A percentile compares a stretch with the other conserved stretches of the same genome.
Conservation (phyloP, 2,329 filamentous ascomycete species). For the Scedosporium boydii region DNA sequence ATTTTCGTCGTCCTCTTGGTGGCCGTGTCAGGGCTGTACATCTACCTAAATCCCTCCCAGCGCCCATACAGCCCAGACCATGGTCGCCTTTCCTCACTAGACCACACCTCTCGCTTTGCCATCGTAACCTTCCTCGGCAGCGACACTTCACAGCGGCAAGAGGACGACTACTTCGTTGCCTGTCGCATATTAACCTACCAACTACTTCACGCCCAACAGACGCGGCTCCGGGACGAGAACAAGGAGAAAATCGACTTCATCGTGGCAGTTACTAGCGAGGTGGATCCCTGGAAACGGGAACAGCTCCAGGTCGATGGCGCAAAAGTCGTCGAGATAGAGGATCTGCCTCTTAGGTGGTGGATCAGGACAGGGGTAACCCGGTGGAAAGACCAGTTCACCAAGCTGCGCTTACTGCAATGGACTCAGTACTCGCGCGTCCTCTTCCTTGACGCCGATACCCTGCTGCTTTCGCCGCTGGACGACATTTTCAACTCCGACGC, state of each 20-base stretch:
- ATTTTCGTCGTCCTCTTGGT: background rate
- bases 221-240: constrained; percentile 14
- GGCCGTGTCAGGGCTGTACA: background rate
- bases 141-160: constrained; percentile 14
- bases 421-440: constrained; percentile 28
- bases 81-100: background rate
- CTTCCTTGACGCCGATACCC: constrained; percentile 33
- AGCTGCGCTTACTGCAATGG: constrained; percentile 30
- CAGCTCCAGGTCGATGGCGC: constrained; percentile 27
- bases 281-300: constrained; percentile 19
- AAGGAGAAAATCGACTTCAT: constrained; percentile 22
- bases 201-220: constrained; percentile 26
- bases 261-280: constrained; percentile 23
- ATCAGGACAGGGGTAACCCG: constrained; percentile 24
- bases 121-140: constrained; percentile 28
- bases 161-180: constrained; percentile 28
- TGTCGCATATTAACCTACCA: constrained; percentile 29
- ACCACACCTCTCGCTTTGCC: constrained; percentile 13
- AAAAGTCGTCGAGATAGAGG: constrained; percentile 23
- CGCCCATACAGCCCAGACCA: constrained; percentile 1
- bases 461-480: constrained; percentile 25
- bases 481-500: constrained; percentile 24
- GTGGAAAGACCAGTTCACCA: constrained; percentile 32
- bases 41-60: background rate
- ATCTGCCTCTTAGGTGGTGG: constrained; percentile 18